Conservation (phyloP, 805 yeast species). For the Candida quercuum region DNA sequence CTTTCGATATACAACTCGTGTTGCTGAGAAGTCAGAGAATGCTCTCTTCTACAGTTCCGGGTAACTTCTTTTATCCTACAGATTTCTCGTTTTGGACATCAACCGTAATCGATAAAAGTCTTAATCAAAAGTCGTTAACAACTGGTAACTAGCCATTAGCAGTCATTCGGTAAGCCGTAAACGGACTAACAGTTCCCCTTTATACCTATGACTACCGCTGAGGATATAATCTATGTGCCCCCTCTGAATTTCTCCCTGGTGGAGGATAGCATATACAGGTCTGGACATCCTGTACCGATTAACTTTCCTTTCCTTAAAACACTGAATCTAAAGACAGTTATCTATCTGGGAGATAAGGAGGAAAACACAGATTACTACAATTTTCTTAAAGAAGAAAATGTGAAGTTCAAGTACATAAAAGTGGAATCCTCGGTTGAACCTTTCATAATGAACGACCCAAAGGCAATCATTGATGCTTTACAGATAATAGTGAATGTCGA, state of each 20-base stretch:
- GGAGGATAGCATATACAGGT: slow-evolving; percentile 79
- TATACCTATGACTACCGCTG: no score
- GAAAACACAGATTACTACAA: slow-evolving; percentile 58
- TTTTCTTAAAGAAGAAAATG: slow-evolving; percentile 56
- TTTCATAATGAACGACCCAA: slow-evolving; percentile 52
- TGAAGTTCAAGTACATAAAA: slow-evolving; percentile 52
- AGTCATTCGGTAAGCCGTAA: no score
- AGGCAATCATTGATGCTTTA: slow-evolving; percentile 51
- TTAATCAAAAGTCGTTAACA: no score
- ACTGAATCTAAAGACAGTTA: slow-evolving; percentile 69
- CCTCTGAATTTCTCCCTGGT: slow-evolving; percentile 89
- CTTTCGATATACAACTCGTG: no score
- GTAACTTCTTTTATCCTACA: no score
- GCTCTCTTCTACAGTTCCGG: no score
- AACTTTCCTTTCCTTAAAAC: slow-evolving; percentile 76
- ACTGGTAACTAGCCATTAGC: no score
- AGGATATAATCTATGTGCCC: slow-evolving; percentile 52
- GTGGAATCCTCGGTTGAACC: slow-evolving; percentile 78
- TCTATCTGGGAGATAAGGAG: slow-evolving; percentile 75
- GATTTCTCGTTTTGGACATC: no score
- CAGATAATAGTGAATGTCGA: slow-evolving; percentile 52
- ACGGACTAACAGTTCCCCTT: no score
- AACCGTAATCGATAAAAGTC: no score
- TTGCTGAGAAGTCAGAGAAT: no score
- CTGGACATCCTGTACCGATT: slow-evolving; percentile 90